These are phyloP conservation scores for Mycena sp. DNA, from an alignment of 1,284 basidiomycete genomes.

Conservation along the genomic window DNA sequence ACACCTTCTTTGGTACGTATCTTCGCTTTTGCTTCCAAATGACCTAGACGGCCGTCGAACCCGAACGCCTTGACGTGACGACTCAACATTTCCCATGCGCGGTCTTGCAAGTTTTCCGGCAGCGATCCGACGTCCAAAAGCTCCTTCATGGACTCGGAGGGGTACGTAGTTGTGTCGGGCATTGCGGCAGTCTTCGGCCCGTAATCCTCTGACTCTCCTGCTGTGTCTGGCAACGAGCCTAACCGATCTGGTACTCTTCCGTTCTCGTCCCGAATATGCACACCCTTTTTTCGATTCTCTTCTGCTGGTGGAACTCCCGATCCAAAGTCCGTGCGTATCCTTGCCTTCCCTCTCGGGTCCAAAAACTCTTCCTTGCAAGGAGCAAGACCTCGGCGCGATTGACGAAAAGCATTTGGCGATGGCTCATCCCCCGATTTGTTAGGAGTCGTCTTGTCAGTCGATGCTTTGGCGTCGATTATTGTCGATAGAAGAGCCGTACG, in stretches of 20 bases:
- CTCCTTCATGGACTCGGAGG: constrained; percentile 3
- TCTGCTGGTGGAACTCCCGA: background rate
- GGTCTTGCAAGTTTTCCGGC: background rate
- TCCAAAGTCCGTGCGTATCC: background rate
- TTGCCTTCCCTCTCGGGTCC: too few species aligned
- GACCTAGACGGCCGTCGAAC: constrained; percentile 43
- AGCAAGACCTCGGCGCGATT: too few species aligned
- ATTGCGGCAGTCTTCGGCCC: constrained; percentile 22
- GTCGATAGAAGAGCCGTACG: background rate
- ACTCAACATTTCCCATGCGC: constrained; percentile 9
- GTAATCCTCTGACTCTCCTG: background rate
- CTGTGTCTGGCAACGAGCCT: fast-evolving
- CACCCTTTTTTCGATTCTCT: background rate
- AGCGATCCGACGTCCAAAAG: constrained; percentile 21
- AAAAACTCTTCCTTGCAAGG: background rate
- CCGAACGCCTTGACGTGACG: constrained; percentile 40
- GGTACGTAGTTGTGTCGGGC: background rate
- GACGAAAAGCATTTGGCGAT: too few species aligned
- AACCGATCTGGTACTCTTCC: background rate
- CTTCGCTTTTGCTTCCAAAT: constrained; percentile 34
- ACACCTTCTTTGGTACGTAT: constrained; percentile 31
- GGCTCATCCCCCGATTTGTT: too few species aligned
- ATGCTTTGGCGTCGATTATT: background rate
- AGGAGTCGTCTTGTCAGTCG: background rate
- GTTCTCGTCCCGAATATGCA: background rate